Evolutionary conservation across 345 rosid species (phyloP), one percentile per base, ranked within the genome.

Genomic region (Passiflora organensis): DNA sequence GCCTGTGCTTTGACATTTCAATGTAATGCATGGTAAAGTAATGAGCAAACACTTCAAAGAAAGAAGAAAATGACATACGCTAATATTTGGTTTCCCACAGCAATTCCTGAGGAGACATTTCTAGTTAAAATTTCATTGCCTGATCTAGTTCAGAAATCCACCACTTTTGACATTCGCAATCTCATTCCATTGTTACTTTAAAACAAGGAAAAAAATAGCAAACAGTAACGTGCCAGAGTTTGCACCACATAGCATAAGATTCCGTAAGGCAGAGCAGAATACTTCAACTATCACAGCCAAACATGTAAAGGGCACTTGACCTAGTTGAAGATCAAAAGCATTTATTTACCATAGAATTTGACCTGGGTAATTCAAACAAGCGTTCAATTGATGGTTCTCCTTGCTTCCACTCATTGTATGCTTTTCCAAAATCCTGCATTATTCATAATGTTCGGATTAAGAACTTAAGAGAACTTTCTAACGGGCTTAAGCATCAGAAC

Each of bases 321-420:
- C 42, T 18, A 12, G 43, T 10, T 42, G 13, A 21, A 53, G n/a
- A 39, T 13, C 6, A 39, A 52, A 49, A 55, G 15, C 23, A 32
- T 13, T 15, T 34, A 24, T 14, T 49, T 70, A 85, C 97, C 95
- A 85, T 78, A 42, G 84, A 70, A 64, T 72, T 76, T 52, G 73
- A 74, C 42, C 62, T 74, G 58, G 85, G 63, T 67, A 88, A 71
- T 62, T 80, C 93, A 77, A 81, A 81, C 61, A 91, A 73, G 37
- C 93, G 87, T 69, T 86, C 87, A 49, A 91, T 75, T 1, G 95
- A 93, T 32, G 96, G 94, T 71, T 91, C 98, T 59, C 94, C 96
- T 74, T 82, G 93, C 81, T 91, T 91, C 80, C 87, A 75, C 64
- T 88, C 98, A 62, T 91, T 88, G 71, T 82, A 88, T 45, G 96